Evolutionary conservation across 495 filamentous ascomycete species (phyloP).

Genomic region (Penicillium riverlandense): DNA sequence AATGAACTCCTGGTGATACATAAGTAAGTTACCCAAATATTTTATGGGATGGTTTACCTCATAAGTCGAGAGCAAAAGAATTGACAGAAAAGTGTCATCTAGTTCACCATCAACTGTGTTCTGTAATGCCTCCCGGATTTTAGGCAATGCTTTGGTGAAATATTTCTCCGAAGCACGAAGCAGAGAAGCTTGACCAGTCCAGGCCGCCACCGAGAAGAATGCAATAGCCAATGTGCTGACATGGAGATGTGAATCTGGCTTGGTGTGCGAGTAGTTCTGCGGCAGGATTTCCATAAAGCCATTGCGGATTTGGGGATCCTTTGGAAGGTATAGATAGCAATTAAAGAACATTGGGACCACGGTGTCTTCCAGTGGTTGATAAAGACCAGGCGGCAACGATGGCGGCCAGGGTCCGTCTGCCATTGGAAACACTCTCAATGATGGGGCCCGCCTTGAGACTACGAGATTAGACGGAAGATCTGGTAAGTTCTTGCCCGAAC

Average conservation of each 20-base stretch:
- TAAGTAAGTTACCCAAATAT: neutral
- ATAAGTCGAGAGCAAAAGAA: slow-evolving; percentile 57
- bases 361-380: slow-evolving; percentile 23
- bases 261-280: slow-evolving; percentile 42
- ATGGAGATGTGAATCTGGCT: slow-evolving; percentile 39
- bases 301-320: slow-evolving; percentile 19
- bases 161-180: slow-evolving; percentile 25
- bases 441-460: neutral
- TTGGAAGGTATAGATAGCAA: slow-evolving; percentile 24
- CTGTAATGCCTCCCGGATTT: slow-evolving; percentile 46
- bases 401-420: neutral
- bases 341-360: slow-evolving; percentile 29
- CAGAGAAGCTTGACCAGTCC: slow-evolving; percentile 38
- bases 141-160: slow-evolving; percentile 42
- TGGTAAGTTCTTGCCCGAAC: neutral
- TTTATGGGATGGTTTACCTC: slow-evolving; percentile 39
- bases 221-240: slow-evolving; percentile 56
- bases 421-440: too few relatives aligned
- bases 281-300: slow-evolving; percentile 47
- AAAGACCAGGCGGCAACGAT: slow-evolving; percentile 5
- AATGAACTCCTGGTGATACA: slow-evolving; percentile 20
- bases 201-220: slow-evolving; percentile 37
- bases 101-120: slow-evolving; percentile 38
- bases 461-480: neutral
- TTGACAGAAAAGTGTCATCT: slow-evolving; percentile 53